Base-by-base conservation (phyloP, 1,139 yeast species). In the Kazachstania sp. region DNA sequence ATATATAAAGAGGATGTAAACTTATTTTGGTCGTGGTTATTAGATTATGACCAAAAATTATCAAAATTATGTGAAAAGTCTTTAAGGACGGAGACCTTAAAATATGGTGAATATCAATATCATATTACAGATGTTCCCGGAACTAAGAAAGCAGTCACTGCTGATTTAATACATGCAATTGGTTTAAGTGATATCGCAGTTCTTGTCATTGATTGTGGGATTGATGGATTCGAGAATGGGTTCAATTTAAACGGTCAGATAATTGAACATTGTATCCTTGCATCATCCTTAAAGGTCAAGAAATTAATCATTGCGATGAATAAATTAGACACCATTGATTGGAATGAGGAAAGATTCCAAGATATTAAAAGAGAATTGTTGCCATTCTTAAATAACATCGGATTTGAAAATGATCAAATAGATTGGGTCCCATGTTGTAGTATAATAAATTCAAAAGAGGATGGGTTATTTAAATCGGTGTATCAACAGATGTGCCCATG, bases 51-150 rank as follows among this genome's bases (percentile, higher is more conserved):
- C 61, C 83, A 92, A 0, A 67, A 71, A 2, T 94, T 83, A 59
- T 95, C 86, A 64, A 74, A 95, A 55, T 55, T 71, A 11, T 26
- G 81, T 48, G 95, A 95, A 39, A 88, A 86, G 7, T 86, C 95
- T 2, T 81, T 84, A 36, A 94, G 86, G 56, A 78, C 85, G 2
- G 43, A 45, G 32, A n/a, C 29, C 5, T 30, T 32, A 12, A 30
- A 81, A 83, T 52, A 84, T 80, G 56, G 81, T 60, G 0, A 60
- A 57, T 2, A 80, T 4, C 69, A 75, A 47, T 83, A 81, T 61
- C 82, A 87, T 0, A 82, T 88, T 8, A 79, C 84, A 49, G 95
- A 86, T 67, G 90, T 95, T 0, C 95, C 95, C 8, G 95, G 95
- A 4, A 94, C 86, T 68, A 75, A 78, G 59, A 87, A 84, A 72